These are phyloP conservation scores for Colletotrichum trifolii DNA, from an alignment of 2,329 filamentous ascomycete genomes.

Conservation along the genomic window DNA sequence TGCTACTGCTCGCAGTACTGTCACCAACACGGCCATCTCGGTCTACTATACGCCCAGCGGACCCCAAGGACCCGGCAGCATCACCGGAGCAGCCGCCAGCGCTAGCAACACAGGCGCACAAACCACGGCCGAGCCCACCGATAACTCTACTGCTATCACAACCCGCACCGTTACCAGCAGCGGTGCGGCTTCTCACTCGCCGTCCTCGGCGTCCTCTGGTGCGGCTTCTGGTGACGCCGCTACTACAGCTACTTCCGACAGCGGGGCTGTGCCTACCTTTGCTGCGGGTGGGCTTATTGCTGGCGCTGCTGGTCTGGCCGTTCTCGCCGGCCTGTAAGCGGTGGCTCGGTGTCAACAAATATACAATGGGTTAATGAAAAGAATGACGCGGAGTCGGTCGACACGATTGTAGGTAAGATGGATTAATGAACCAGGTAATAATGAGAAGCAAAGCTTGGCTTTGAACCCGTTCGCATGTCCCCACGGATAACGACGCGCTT, in stretches of 20 bases:
- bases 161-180: not conserved
- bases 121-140: conserved; percentile 2
- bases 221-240: conserved; percentile 19
- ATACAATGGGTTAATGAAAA: not conserved
- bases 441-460: no score
- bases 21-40: conserved; percentile 52
- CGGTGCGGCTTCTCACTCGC: conserved; percentile 1
- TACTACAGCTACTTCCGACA: conserved; percentile 32
- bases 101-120: conserved; percentile 45
- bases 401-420: not conserved
- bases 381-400: not conserved
- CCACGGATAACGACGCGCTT: no score
- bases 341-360: no score
- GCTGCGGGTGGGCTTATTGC: conserved; percentile 41
- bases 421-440: conserved; percentile 12
- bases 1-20: conserved; percentile 44
- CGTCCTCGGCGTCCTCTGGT: conserved; percentile 16
- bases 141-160: not conserved
- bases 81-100: conserved; percentile 53
- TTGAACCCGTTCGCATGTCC: no score
- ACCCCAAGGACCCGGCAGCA: conserved; percentile 51
- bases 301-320: conserved; percentile 43
- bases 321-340: conserved; percentile 43
- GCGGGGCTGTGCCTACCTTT: conserved; percentile 42
- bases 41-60: conserved; percentile 55